phyloP scores from a whole-genome alignment of 306 rosid species.

The barrel medic (Medicago truncatula) region DNA sequence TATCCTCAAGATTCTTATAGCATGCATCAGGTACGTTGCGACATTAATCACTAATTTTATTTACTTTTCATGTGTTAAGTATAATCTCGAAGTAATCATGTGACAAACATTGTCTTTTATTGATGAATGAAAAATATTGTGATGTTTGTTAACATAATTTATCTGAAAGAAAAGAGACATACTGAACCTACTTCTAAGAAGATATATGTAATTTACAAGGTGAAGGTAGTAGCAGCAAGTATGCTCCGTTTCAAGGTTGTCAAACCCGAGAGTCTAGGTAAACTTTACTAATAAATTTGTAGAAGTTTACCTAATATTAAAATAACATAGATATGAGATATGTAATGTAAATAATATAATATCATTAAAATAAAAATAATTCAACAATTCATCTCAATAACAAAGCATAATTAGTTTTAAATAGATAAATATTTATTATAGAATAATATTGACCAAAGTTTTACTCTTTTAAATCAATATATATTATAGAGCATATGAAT shows the following conservation, averaged over 20 bases:
- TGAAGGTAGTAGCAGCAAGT: neutral
- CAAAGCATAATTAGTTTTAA: too few relatives aligned
- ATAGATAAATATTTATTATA: too few relatives aligned
- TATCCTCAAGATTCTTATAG: constrained; percentile 59
- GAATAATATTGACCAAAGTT: too few relatives aligned
- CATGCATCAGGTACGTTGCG: constrained; percentile 61
- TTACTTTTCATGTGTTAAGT: constrained; percentile 2
- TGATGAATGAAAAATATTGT: constrained; percentile 6
- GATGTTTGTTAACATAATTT: constrained; percentile 6
- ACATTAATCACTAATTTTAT: neutral
- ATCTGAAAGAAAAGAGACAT: neutral
- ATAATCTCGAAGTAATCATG: constrained; percentile 4
- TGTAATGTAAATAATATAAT: too few relatives aligned
- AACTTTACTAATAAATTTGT: too few relatives aligned
- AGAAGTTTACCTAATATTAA: too few relatives aligned
- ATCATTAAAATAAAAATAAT: too few relatives aligned
- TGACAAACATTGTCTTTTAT: neutral
- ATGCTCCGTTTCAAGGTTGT: neutral
- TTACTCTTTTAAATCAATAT: too few relatives aligned
- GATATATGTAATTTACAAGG: constrained; percentile 9
- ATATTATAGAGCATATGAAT: too few relatives aligned
- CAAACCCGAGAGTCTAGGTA: too few relatives aligned
- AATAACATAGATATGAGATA: too few relatives aligned
- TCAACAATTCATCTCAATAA: too few relatives aligned
- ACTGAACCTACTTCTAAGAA: neutral